phyloP scores from a whole-genome alignment of 2,329 filamentous ascomycete species.

The Torrubiella hemipterigena region DNA sequence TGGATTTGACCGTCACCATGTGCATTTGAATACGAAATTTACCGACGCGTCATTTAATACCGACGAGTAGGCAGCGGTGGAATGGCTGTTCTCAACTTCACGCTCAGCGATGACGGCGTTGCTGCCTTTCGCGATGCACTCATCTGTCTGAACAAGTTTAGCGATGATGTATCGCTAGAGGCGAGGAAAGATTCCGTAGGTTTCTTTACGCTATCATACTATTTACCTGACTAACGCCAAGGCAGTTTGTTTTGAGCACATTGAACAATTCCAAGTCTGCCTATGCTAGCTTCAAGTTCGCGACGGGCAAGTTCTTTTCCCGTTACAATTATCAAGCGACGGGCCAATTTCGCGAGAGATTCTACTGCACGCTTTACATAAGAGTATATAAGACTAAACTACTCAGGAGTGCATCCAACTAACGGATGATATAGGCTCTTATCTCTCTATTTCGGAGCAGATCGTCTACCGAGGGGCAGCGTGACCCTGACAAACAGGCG shows the following conservation, averaged over 20 bases:
- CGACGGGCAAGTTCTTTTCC: conserved; percentile 58
- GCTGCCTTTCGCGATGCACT: conserved; percentile 60
- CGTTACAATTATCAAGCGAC: conserved; percentile 54
- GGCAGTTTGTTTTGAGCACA: conserved; percentile 58
- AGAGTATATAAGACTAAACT: conserved; percentile 32
- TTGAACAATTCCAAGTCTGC: conserved; percentile 73
- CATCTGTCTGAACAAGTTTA: conserved; percentile 66
- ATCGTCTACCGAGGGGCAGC: conserved; percentile 40
- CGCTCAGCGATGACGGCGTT: conserved; percentile 61
- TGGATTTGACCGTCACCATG: neutral
- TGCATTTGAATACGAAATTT: neutral
- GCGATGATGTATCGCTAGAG: conserved; percentile 66
- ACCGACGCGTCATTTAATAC: no score
- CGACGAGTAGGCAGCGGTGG: no score
- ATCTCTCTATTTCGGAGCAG: conserved; percentile 65
- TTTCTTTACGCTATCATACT: neutral
- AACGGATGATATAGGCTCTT: conserved; percentile 44
- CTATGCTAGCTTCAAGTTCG: conserved; percentile 61
- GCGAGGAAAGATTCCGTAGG: conserved; percentile 54
- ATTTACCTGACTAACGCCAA: conserved; percentile 4
- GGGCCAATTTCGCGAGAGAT: conserved; percentile 41
- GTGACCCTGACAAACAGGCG: conserved; percentile 51
- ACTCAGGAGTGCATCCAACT: neutral
- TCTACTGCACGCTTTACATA: conserved; percentile 66
- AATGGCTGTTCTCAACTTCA: conserved; percentile 60